Evolutionary conservation across 148 eudicot genomes (phyloP).

Genomic region (Spergularia marina): DNA sequence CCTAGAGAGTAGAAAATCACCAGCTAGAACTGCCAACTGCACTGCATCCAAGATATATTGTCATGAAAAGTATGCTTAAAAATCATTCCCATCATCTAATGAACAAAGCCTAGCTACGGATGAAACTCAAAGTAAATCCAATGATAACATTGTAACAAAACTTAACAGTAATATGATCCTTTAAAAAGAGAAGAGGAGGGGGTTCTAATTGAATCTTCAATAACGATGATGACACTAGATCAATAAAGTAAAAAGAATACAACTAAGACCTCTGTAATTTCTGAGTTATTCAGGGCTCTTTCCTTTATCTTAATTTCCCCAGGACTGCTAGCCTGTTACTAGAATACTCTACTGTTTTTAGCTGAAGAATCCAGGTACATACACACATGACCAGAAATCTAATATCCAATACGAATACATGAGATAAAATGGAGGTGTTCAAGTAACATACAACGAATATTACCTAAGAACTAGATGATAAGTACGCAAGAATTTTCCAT

Average conservation of each 20-base stretch:
- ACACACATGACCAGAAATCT: too few relatives aligned
- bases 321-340: too few relatives aligned
- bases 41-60: conserved; percentile 22
- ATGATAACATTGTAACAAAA: not conserved
- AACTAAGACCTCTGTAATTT: not conserved
- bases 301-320: not conserved
- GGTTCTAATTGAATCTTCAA: not conserved
- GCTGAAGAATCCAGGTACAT: too few relatives aligned
- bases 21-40: conserved; percentile 85
- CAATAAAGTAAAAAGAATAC: not conserved
- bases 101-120: not conserved
- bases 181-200: not conserved
- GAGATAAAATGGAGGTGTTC: not conserved
- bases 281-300: not conserved
- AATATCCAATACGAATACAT: not conserved
- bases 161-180: not conserved
- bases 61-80: conserved; percentile 17
- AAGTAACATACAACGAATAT: not conserved
- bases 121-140: not conserved
- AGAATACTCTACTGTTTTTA: too few relatives aligned
- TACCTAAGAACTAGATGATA: not conserved
- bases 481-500: not conserved
- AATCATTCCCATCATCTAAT: not conserved
- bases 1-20: conserved; percentile 87
- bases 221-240: not conserved